Percentiles rank a stretch among this genome's conserved stretches.
Evolutionary conservation across 257 asterid species (phyloP).

Genomic region (Petunia secreta): DNA sequence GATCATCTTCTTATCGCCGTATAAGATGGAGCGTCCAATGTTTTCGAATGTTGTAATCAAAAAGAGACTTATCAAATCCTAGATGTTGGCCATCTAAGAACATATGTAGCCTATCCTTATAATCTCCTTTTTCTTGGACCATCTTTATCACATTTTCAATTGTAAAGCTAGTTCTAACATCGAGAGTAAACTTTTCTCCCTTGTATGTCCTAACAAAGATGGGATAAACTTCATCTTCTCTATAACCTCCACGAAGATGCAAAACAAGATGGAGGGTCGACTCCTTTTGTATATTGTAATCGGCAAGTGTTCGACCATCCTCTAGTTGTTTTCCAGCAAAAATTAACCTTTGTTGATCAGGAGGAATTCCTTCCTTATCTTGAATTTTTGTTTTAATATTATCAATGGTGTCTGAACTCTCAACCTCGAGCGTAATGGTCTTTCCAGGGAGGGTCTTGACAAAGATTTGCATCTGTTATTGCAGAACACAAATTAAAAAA

Average conservation of each 20-base stretch:
- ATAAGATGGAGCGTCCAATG: not conserved
- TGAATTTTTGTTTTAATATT: conserved; percentile 15
- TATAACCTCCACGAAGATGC: conserved; percentile 13
- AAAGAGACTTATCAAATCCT: conserved; percentile 4
- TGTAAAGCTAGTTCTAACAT: not conserved
- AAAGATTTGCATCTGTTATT: conserved; percentile 19
- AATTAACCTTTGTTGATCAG: not conserved
- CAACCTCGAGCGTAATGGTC: conserved; percentile 7
- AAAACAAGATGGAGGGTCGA: conserved; percentile 27
- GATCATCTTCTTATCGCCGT: not conserved
- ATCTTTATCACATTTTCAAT: not conserved
- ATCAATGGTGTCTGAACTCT: not conserved
- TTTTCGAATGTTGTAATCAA: not conserved
- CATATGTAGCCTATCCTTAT: conserved; percentile 13
- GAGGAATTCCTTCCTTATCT: not conserved
- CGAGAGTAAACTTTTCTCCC: not conserved
- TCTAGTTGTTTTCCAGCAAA: conserved; percentile 26
- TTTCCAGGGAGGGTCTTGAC: not conserved
- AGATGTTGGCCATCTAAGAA: conserved; percentile 29
- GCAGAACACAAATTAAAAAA: not conserved
- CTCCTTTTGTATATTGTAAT: conserved; percentile 22
- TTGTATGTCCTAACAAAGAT: not conserved
- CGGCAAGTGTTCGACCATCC: not conserved
- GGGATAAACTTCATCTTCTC: conserved; percentile 14
- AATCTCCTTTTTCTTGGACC: conserved; percentile 20